These are phyloP conservation scores for Stevia rebaudiana DNA, from an alignment of 140 eudicot species.

Conservation along the genomic window DNA sequence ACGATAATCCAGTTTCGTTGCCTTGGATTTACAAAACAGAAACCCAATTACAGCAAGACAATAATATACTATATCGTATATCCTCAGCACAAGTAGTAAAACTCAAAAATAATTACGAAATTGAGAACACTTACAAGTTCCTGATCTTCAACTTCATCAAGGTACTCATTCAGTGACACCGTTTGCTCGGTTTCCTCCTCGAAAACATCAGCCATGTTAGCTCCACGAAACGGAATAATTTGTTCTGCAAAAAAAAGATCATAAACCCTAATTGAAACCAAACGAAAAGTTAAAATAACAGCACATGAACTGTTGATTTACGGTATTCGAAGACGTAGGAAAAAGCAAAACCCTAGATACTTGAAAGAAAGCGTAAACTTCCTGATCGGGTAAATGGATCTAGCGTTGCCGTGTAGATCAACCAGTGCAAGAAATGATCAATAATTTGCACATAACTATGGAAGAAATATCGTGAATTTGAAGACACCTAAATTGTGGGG, in stretches of 20 bases:
- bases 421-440: slow-evolving; percentile 7
- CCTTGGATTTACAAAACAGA: not conserved
- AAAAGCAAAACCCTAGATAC: slow-evolving; percentile 24
- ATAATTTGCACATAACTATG: slow-evolving; percentile 2
- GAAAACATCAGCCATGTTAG: slow-evolving; percentile 56
- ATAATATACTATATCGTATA: not conserved
- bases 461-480: slow-evolving; percentile 8
- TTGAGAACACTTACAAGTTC: slow-evolving; percentile 46
- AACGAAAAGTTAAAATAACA: not conserved
- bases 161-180: slow-evolving; percentile 61
- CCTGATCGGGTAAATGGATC: slow-evolving; percentile 12
- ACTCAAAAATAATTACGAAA: not conserved
- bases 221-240: not conserved
- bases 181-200: slow-evolving; percentile 75
- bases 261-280: not conserved
- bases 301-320: slow-evolving; percentile 8
- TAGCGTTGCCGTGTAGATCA: slow-evolving; percentile 11
- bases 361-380: not conserved
- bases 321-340: slow-evolving; percentile 8
- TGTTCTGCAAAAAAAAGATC: not conserved
- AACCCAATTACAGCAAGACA: not conserved
- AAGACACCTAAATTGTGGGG: slow-evolving; percentile 2
- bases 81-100: not conserved
- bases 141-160: slow-evolving; percentile 66
- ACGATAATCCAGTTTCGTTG: not conserved